Evolutionary conservation across 345 rosid species (phyloP).

Genomic region (Euphorbia lathyris): DNA sequence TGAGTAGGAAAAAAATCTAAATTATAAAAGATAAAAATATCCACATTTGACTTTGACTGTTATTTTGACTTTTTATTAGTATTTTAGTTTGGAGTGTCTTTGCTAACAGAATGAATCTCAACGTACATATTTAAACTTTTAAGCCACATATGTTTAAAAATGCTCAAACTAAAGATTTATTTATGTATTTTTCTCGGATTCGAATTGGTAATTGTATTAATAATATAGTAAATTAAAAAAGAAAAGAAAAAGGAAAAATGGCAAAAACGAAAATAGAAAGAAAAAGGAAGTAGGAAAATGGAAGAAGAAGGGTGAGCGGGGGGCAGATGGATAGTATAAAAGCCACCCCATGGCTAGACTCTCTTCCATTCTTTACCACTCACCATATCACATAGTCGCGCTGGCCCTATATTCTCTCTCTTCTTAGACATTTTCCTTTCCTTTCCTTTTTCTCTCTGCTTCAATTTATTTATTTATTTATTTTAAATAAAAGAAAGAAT

Average conservation of each 20-base stretch:
- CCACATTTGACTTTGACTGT: too few species aligned
- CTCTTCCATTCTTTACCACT: background rate
- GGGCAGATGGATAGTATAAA: constrained; percentile 14
- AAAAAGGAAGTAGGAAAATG: background rate
- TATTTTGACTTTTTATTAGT: too few species aligned
- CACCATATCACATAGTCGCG: background rate
- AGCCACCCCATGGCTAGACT: background rate
- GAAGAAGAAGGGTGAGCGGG: constrained; percentile 9
- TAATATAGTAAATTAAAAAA: background rate
- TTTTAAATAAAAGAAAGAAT: background rate
- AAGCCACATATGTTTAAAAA: too few species aligned
- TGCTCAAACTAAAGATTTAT: too few species aligned
- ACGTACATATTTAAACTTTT: too few species aligned
- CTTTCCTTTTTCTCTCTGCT: background rate
- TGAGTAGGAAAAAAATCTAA: too few species aligned
- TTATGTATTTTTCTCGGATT: too few species aligned
- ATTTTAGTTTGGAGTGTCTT: too few species aligned
- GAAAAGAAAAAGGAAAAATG: background rate
- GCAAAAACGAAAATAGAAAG: background rate
- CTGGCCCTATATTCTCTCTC: constrained; percentile 2
- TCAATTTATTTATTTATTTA: background rate
- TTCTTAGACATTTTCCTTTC: background rate
- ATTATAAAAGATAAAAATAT: too few species aligned
- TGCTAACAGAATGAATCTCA: too few species aligned
- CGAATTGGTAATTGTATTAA: background rate